Percentiles rank a stretch among this genome's conserved stretches.
These are phyloP conservation scores for Rosa hybrid DNA, from an alignment of 331 rosid species.

Conservation along the genomic window DNA sequence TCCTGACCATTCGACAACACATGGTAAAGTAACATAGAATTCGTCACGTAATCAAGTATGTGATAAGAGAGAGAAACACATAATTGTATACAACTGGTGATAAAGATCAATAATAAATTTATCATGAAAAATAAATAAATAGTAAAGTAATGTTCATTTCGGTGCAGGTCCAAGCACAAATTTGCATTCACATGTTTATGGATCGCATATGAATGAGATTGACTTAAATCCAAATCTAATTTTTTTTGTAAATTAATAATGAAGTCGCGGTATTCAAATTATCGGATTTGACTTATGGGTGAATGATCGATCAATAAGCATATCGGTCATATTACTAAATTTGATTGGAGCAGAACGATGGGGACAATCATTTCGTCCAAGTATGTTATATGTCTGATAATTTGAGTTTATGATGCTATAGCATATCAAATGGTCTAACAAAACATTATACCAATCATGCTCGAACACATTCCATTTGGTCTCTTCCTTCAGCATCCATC, in stretches of 20 bases:
- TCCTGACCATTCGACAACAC: background rate
- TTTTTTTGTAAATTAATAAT: too few relatives aligned
- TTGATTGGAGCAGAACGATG: background rate
- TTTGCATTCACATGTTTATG: background rate
- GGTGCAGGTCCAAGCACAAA: background rate
- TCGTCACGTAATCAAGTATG: background rate
- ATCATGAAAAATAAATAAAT: background rate
- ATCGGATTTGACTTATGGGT: background rate
- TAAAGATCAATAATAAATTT: background rate
- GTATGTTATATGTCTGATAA: background rate
- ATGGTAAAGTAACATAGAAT: background rate
- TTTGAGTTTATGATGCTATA: background rate
- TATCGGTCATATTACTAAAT: background rate
- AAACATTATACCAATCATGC: background rate
- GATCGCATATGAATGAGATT: background rate
- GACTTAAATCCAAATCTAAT: background rate
- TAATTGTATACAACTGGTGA: background rate
- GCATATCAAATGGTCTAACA: background rate
- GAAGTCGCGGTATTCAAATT: too few relatives aligned
- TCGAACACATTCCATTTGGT: background rate
- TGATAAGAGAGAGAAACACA: background rate
- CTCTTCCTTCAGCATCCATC: slow-evolving; percentile 2
- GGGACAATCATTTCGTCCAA: background rate
- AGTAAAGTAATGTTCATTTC: background rate
- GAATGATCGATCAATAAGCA: background rate